Evolutionary conservation across 164 flowering plant genomes (phyloP).

Genomic region (Akebia trifoliata): DNA sequence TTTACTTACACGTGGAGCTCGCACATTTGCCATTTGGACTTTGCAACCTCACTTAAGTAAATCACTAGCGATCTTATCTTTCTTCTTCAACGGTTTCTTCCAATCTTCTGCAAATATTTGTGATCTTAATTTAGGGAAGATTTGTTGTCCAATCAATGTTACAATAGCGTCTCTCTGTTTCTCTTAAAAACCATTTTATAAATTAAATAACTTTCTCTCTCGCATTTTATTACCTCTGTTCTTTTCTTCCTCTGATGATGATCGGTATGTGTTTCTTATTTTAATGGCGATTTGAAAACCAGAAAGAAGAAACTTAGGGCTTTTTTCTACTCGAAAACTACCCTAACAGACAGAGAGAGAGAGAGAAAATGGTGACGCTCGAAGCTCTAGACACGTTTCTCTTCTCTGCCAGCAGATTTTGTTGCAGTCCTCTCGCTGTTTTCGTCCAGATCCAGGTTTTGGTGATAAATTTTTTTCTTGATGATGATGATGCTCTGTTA

Average conservation of each 20-base stretch:
- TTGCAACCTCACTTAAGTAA: too few relatives aligned
- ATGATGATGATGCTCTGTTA: not conserved
- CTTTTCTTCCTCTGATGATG: not conserved
- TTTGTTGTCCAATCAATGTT: too few relatives aligned
- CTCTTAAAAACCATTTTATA: not conserved
- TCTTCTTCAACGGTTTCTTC: too few relatives aligned
- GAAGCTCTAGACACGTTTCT: constrained; percentile 50
- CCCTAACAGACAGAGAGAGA: constrained; percentile 3
- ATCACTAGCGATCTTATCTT: too few relatives aligned
- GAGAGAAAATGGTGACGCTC: constrained; percentile 33
- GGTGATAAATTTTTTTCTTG: not conserved
- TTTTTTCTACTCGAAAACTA: not conserved
- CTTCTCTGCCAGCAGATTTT: constrained; percentile 59
- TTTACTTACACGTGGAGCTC: too few relatives aligned
- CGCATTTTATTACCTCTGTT: not conserved
- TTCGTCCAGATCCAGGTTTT: constrained; percentile 93
- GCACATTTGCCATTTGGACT: too few relatives aligned
- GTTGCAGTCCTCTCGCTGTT: constrained; percentile 53
- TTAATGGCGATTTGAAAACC: constrained; percentile 9
- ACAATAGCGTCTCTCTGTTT: too few relatives aligned
- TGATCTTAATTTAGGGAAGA: too few relatives aligned
- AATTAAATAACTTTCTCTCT: not conserved
- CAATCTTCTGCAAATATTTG: too few relatives aligned
- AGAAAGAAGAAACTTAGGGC: not conserved
- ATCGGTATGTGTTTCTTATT: not conserved